Evolutionary conservation across 192 early-diverging fungal genomes (phyloP).

Genomic region (Umbelopsis isabellina): DNA sequence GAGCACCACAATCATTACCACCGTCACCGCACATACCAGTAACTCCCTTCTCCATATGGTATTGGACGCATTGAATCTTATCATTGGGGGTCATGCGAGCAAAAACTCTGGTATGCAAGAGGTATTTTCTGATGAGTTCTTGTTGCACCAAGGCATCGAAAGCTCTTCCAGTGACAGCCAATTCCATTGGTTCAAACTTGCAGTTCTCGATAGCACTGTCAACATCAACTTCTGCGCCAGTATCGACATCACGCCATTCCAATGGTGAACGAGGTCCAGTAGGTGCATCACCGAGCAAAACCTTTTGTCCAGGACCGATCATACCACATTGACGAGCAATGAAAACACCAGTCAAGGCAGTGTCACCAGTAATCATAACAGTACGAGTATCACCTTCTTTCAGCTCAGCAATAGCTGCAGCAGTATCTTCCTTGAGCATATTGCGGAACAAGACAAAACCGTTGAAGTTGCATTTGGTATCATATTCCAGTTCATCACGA

Average conservation of each 20-base stretch:
- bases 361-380: slow-evolving; percentile 88
- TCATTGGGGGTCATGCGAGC: slow-evolving; percentile 80
- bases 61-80: slow-evolving; percentile 72
- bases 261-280: slow-evolving; percentile 28
- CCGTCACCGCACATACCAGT: slow-evolving; percentile 90
- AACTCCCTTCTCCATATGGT: slow-evolving; percentile 79
- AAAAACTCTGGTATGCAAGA: slow-evolving; percentile 75
- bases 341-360: slow-evolving; percentile 71
- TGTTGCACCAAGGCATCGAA: slow-evolving; percentile 54
- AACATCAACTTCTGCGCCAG: slow-evolving; percentile 47
- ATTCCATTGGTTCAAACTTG: slow-evolving; percentile 52
- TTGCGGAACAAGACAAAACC: slow-evolving; percentile 80
- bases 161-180: slow-evolving; percentile 74
- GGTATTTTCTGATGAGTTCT: slow-evolving; percentile 51
- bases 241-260: slow-evolving; percentile 65
- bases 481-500: slow-evolving; percentile 65
- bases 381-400: slow-evolving; percentile 66
- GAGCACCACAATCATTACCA: slow-evolving; percentile 84
- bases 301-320: slow-evolving; percentile 52
- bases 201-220: slow-evolving; percentile 30
- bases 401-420: slow-evolving; percentile 66
- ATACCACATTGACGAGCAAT: slow-evolving; percentile 72
- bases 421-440: slow-evolving; percentile 74
- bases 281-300: slow-evolving; percentile 58
- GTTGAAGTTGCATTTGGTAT: slow-evolving; percentile 46